These are phyloP conservation scores for Kernera saxatilis DNA, from an alignment of 345 rosid species.

Conservation along the genomic window DNA sequence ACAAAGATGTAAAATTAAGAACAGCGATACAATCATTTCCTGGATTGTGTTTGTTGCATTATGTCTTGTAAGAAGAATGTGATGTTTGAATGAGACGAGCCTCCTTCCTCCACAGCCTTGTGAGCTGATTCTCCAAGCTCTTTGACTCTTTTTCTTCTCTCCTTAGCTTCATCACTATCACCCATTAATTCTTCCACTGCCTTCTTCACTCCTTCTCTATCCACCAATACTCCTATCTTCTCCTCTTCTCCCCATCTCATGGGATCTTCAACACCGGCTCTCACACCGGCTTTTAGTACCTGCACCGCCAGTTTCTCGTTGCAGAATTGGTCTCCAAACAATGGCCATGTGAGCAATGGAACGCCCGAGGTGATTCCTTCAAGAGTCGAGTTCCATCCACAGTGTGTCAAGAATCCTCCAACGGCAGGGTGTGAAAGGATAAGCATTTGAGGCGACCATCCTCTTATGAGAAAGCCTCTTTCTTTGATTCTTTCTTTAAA, in stretches of 20 bases:
- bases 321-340: slow-evolving; percentile 54
- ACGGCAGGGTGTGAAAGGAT: slow-evolving; percentile 47
- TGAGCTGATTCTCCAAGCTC: slow-evolving; percentile 35
- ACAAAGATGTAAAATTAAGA: not conserved
- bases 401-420: slow-evolving; percentile 60
- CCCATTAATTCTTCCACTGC: slow-evolving; percentile 42
- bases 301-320: slow-evolving; percentile 51
- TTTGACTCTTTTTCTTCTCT: slow-evolving; percentile 34
- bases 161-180: slow-evolving; percentile 33
- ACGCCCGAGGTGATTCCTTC: slow-evolving; percentile 43
- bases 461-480: slow-evolving; percentile 41
- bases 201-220: slow-evolving; percentile 35
- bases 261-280: slow-evolving; percentile 35
- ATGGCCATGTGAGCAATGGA: slow-evolving; percentile 62
- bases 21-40: not conserved
- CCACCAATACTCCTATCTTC: slow-evolving; percentile 36
- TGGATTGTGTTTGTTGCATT: slow-evolving; percentile 7
- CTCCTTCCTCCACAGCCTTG: slow-evolving; percentile 40
- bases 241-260: slow-evolving; percentile 51
- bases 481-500: slow-evolving; percentile 28
- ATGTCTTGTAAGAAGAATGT: slow-evolving; percentile 28
- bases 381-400: slow-evolving; percentile 63
- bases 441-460: slow-evolving; percentile 59
- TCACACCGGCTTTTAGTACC: slow-evolving; percentile 42
- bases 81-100: slow-evolving; percentile 47